Evolutionary conservation across 306 rosid species (phyloP), one percentile per base, ranked within the genome.

Genomic region (Pyrus communis): DNA sequence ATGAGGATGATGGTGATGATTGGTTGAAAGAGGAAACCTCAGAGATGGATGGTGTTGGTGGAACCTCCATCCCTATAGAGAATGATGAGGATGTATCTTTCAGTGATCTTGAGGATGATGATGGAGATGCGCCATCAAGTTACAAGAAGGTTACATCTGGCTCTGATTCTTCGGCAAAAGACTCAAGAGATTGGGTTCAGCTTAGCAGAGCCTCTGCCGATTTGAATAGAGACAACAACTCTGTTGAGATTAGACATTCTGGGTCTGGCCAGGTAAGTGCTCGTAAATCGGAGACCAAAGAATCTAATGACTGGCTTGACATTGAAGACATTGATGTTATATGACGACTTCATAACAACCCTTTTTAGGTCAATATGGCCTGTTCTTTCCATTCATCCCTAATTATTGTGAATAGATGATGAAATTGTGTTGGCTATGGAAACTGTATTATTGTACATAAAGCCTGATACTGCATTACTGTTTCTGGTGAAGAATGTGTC

Each of bases 41-140:
- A 33, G 97, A 91, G 80, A 83, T 77, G 67, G 91, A 83, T 81
- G 96, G 90, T 79, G 93, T 73, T 22, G 80, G 91, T 73, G 87
- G 89, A 75, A 85, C 89, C 40, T 81, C 87, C 67, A 38, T 87
- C 51, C 93, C 88, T 70, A 69, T 89, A 21, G 93, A 74, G 75
- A 87, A 86, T 71, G 97, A 91, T 0, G 98, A 94, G 82, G 98
- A 94, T 78, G 98, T 94, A 19, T 89, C 98, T 4, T 94, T 94
- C 83, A 94, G 98, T 71, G 98, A 94, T 81, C 97, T 94, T 25
- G 98, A 94, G 86, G 98, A 94, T 27, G 98, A 94, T 0, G 98
- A 92, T 65, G 88, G 84, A 40, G 92, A 86, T 25, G 85, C 68
- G 3, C 86, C 88, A 43, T 75, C 67, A 61, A 81, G 79, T 83